Conservation (phyloP, 495 filamentous ascomycete genomes). For the Letharia lupina region DNA sequence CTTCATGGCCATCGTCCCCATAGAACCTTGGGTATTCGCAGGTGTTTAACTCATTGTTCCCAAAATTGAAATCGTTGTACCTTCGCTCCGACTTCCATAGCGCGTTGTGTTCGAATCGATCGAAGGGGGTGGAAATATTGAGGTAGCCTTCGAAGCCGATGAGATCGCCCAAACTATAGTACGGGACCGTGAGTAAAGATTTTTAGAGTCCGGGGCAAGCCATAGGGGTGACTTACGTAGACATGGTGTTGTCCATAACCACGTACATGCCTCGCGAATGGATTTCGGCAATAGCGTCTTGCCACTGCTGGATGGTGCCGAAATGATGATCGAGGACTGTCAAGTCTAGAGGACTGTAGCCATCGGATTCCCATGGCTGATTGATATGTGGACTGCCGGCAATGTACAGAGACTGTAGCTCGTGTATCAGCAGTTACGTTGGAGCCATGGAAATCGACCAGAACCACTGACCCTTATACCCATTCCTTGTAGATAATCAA, state of each 20-base stretch:
- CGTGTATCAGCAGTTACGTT: constrained; percentile 11
- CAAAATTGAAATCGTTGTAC: constrained; percentile 57
- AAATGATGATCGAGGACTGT: constrained; percentile 64
- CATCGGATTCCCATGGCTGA: constrained; percentile 60
- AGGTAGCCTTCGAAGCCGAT: constrained; percentile 61
- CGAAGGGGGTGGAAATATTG: constrained; percentile 58
- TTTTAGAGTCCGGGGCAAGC: too few relatives aligned
- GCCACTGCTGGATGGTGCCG: constrained; percentile 56
- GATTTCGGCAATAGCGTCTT: constrained; percentile 54
- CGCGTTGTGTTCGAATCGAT: constrained; percentile 46
- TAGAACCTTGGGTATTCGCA: constrained; percentile 63
- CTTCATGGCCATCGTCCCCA: constrained; percentile 50
- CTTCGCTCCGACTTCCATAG: constrained; percentile 49
- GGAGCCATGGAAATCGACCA: background rate
- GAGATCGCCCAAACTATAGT: constrained; percentile 49
- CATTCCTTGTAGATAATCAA: constrained; percentile 70
- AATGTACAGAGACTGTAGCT: constrained; percentile 54
- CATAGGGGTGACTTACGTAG: constrained; percentile 44
- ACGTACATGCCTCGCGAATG: constrained; percentile 63
- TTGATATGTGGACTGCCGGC: constrained; percentile 65
- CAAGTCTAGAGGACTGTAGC: constrained; percentile 60
- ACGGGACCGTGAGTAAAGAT: constrained; percentile 5
- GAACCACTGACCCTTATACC: constrained; percentile 51
- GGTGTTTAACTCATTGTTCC: constrained; percentile 48
- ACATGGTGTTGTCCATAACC: constrained; percentile 62